Evolutionary conservation across 306 rosid genomes (phyloP), one percentile per base, ranked within the genome.

Genomic region (Lathyrus sativus): DNA sequence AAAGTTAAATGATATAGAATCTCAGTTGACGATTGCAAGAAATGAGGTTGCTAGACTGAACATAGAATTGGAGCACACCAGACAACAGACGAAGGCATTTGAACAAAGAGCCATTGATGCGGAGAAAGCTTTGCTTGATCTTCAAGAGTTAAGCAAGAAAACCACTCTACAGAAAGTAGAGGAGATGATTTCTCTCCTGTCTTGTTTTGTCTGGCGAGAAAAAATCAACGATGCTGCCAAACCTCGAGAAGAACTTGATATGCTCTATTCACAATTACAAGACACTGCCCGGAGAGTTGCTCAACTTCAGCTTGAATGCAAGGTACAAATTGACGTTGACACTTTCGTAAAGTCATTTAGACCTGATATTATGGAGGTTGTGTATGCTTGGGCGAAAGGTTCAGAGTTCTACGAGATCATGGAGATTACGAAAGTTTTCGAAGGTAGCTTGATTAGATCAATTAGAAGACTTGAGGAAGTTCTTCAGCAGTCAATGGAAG

Each of bases 161-260:
- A 78, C 71, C 43, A 70, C 41, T 13, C 73, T 77, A 77, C 71
- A 81, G 76, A 79, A 79, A 70, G 91, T 82, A 68, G 89, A 85
- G 76, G 87, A 86, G 70, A 78, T 86, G 71, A 85, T 90, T 18
- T 85, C 97, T 78, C 92, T 93, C 62, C 95, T 93, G 22, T 93
- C 99, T 60, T 90, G 96, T 79, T 88, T 90, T 74, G 98, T 88
- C 65, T 93, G 99, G 99, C 97, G 78, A 78, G 99, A 93, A 79
- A 93, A 88, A 76, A 77, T 88, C 46, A 76, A 82, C n/a, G 91
- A 93, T 74, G 93, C 90, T 68, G 74, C 84, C 45, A 93, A 93
- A 68, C 97, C 98, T 35, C 85, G 97, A 73, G 96, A 90, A 80
- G 95, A 90, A 81, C 99, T 93, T 73, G 96, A 87, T 76, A 61